Conservation (phyloP, 1,284 basidiomycete species). For the Naganishia cerealis region DNA sequence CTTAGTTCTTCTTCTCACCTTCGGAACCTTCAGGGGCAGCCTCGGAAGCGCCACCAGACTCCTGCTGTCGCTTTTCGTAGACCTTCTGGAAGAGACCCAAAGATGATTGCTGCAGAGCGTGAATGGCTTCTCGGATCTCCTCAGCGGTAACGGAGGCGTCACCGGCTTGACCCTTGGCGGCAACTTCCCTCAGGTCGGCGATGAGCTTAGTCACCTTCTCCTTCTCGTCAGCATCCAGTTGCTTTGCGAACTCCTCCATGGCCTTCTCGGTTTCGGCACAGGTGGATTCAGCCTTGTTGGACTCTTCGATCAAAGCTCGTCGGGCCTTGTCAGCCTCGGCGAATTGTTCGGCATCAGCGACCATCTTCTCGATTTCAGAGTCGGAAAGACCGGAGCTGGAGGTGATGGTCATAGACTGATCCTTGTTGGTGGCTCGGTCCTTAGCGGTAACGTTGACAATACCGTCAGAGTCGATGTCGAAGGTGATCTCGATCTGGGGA, state of each 20-base stretch:
- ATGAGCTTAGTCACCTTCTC: conserved; percentile 88
- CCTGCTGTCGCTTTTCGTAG: conserved; percentile 78
- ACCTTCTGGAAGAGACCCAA: conserved; percentile 96
- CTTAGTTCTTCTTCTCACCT: conserved; percentile 44
- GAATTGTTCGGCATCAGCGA: conserved; percentile 87
- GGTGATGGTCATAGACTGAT: conserved; percentile 83
- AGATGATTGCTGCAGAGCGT: conserved; percentile 87
- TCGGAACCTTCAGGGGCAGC: conserved; percentile 33
- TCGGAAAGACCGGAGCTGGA: conserved; percentile 94
- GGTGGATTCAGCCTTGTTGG: conserved; percentile 94
- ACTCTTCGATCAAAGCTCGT: conserved; percentile 86
- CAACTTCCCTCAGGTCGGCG: conserved; percentile 82
- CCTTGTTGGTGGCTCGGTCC: conserved; percentile 95
- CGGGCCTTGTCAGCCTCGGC: conserved; percentile 89
- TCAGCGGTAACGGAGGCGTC: conserved; percentile 81
- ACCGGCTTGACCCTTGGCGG: conserved; percentile 83
- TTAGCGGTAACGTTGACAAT: conserved; percentile 96
- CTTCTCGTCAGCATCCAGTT: conserved; percentile 86
- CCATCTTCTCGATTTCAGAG: conserved; percentile 97
- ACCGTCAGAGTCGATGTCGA: conserved; percentile 98
- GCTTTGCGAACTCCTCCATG: conserved; percentile 87
- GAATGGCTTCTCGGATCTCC: conserved; percentile 86
- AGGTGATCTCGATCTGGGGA: conserved; percentile 97
- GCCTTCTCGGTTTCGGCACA: conserved; percentile 94
- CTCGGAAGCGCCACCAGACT: conserved; percentile 33